Evolutionary conservation across 164 flowering plant species (phyloP).

Genomic region (Vitis rupestris): DNA sequence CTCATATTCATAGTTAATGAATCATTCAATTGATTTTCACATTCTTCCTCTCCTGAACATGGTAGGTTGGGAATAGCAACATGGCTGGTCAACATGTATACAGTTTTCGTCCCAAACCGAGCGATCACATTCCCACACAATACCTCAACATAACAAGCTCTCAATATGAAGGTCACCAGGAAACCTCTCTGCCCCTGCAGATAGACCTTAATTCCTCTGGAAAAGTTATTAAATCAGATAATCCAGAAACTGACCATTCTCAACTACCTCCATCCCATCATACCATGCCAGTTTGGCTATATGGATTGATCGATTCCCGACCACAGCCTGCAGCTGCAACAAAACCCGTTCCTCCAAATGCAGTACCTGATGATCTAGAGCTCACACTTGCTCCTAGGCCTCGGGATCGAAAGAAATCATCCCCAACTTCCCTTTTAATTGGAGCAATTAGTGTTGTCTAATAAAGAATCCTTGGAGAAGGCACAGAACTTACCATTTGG

Average conservation of each 20-base stretch:
- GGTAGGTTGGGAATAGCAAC: conserved; percentile 29
- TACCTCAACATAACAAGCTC: conserved; percentile 6
- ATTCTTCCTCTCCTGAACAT: not conserved
- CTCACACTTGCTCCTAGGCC: conserved; percentile 51
- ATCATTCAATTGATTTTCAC: not conserved
- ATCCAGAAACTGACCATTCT: conserved; percentile 8
- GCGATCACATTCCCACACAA: conserved; percentile 2
- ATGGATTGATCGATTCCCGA: conserved; percentile 14
- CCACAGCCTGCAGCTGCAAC: not conserved
- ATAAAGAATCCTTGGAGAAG: not conserved
- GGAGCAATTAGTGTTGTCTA: conserved; percentile 50
- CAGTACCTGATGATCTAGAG: conserved; percentile 36
- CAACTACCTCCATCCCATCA: conserved; percentile 6
- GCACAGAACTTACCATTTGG: not conserved
- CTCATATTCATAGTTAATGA: not conserved
- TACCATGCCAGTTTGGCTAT: conserved; percentile 7
- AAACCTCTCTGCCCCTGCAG: not conserved
- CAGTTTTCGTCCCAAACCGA: conserved; percentile 8
- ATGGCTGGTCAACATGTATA: not conserved
- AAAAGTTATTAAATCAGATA: conserved; percentile 5
- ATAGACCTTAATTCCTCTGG: conserved; percentile 19
- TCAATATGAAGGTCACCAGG: conserved; percentile 1
- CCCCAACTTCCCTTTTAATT: conserved; percentile 24
- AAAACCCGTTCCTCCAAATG: conserved; percentile 7
- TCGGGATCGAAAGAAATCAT: conserved; percentile 26